These are phyloP conservation scores for Abrus pulchellus DNA, from an alignment of 306 rosid species.

Conservation along the genomic window DNA sequence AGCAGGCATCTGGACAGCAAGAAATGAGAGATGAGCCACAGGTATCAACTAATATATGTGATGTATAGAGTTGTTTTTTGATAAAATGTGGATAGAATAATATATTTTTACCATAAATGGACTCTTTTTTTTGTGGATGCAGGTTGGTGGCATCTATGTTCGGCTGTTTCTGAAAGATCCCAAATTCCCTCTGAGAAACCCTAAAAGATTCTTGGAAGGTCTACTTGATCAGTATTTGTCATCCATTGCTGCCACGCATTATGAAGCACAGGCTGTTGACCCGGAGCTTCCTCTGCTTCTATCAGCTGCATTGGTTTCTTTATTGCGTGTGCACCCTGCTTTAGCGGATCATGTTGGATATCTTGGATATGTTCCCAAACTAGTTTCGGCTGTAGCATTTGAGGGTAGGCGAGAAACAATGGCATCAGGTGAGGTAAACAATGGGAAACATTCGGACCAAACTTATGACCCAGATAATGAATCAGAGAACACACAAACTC, in stretches of 20 bases:
- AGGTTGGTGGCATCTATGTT: slow-evolving; percentile 99
- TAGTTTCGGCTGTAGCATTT: slow-evolving; percentile 96
- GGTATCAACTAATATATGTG: slow-evolving; percentile 59
- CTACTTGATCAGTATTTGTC: slow-evolving; percentile 92
- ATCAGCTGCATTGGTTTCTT: slow-evolving; percentile 96
- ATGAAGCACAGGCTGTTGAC: slow-evolving; percentile 75
- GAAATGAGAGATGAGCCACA: slow-evolving; percentile 99
- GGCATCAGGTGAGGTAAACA: slow-evolving; percentile 78
- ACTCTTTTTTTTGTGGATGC: slow-evolving; percentile 57
- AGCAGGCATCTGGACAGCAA: slow-evolving; percentile 97
- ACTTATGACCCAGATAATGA: slow-evolving; percentile 63
- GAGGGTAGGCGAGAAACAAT: slow-evolving; percentile 97
- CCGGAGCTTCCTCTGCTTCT: slow-evolving; percentile 98
- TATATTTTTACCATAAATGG: slow-evolving; percentile 26
- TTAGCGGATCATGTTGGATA: slow-evolving; percentile 99
- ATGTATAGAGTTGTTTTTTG: slow-evolving; percentile 19
- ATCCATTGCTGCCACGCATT: slow-evolving; percentile 97
- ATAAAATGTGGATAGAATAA: slow-evolving; percentile 14
- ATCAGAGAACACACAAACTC: slow-evolving; percentile 83
- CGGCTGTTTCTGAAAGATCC: slow-evolving; percentile 97
- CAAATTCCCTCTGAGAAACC: slow-evolving; percentile 97
- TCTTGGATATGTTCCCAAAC: slow-evolving; percentile 99
- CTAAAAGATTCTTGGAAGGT: slow-evolving; percentile 99
- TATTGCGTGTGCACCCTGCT: slow-evolving; percentile 97
- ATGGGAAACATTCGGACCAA: slow-evolving; percentile 64